Evolutionary conservation across 352 stramenopile species (phyloP), one percentile per base, ranked within the genome.

Genomic region (Phytophthora cactorum): DNA sequence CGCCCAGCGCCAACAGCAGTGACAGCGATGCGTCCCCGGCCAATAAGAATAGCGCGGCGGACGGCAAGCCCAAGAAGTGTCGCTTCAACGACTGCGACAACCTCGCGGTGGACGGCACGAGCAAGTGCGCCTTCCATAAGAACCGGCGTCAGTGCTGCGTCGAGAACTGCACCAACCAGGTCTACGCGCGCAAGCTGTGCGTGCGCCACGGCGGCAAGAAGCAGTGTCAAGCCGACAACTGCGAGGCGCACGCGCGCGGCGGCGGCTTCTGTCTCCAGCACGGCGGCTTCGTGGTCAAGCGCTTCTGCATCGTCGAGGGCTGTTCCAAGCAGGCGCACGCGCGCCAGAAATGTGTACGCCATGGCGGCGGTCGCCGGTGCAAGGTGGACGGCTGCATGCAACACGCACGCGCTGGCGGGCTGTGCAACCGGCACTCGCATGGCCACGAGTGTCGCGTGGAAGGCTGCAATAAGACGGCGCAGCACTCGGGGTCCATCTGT

Each of bases 81-180:
- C 77, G 81, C 60, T 94, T 94, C 63, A 94, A 94, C 46, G 82
- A 91, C 64, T 94, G 86, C 66, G 84, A 88, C 60, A 92, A 91
- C 70, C 66, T 84, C 27, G 79, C 81, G 3, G 77, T 90, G 45
- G 79, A 90, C 58, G 86, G 84, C 70, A 91, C 83, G 8, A 77
- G 73, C 79, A 92, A 92, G 66, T 94, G 86, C 70, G 74, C 83
- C 29, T 92, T 92, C 68, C 86, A 94, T 74, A 92, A 92, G 72
- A 94, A 94, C 64, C 82, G 86, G 52, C 81, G 84, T 32, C 81
- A 92, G 58, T 94, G 86, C 71, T 90, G 81, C 70, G 81, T 91
- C 17, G 78, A 82, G 32, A 91, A 90, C 70, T 94, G 86, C 72
- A 92, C 82, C 10, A 94, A 94, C 73, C 86, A 94, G 68, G 86